These are phyloP conservation scores for Pyrenopolyporus hunteri DNA, from an alignment of 495 filamentous ascomycete genomes.

Conservation along the genomic window DNA sequence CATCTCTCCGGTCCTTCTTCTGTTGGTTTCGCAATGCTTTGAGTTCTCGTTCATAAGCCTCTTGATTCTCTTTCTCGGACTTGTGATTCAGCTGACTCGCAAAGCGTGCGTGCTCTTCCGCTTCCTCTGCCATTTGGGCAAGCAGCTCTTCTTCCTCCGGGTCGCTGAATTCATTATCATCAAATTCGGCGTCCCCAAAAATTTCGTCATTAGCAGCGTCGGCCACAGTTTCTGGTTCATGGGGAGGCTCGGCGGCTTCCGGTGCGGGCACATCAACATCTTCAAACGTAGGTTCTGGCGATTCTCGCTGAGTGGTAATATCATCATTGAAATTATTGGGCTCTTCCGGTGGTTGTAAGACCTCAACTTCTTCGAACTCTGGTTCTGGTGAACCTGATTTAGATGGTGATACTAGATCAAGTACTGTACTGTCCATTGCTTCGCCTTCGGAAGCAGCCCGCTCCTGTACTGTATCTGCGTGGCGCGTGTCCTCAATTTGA, in stretches of 20 bases:
- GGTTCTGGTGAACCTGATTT: conserved; percentile 38
- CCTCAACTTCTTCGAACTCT: conserved; percentile 43
- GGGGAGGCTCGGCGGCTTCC: conserved; percentile 14
- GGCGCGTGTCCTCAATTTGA: conserved; percentile 26
- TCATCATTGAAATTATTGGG: conserved; percentile 23
- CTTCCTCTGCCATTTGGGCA: conserved; percentile 81
- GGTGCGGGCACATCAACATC: conserved; percentile 44
- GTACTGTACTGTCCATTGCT: conserved; percentile 2
- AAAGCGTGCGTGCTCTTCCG: conserved; percentile 90
- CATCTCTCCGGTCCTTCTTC: conserved; percentile 92
- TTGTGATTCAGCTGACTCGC: conserved; percentile 82
- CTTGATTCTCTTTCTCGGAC: conserved; percentile 63
- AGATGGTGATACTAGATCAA: conserved; percentile 5
- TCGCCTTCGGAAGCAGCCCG: conserved; percentile 45
- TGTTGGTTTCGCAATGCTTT: conserved; percentile 88
- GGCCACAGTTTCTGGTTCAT: background rate
- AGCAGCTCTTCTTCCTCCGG: conserved; percentile 91
- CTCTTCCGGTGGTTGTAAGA: conserved; percentile 31
- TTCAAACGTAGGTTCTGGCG: conserved; percentile 62
- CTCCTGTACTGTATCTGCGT: conserved; percentile 47
- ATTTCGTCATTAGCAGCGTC: conserved; percentile 39
- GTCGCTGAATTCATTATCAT: conserved; percentile 68
- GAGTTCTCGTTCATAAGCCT: conserved; percentile 85
- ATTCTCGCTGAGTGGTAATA: conserved; percentile 31
- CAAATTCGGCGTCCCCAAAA: conserved; percentile 51